Evolutionary conservation across 129 eudicot species (phyloP).

Genomic region (Lonicera japonica): DNA sequence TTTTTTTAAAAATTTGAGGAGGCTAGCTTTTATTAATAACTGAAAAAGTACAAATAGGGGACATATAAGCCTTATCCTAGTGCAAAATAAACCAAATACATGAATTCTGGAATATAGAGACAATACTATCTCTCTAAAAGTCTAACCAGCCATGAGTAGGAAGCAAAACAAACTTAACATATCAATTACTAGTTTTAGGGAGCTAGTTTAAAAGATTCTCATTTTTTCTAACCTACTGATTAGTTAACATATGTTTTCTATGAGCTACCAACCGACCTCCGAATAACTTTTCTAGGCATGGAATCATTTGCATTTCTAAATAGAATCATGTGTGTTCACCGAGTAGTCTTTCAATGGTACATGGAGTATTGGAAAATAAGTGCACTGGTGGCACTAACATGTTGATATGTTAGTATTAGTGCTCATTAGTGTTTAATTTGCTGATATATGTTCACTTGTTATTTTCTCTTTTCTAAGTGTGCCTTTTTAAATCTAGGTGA

Average conservation of each 20-base stretch:
- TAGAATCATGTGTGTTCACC: neutral
- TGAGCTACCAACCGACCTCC: neutral
- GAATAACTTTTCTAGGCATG: no score
- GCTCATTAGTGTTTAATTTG: neutral
- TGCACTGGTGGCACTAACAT: neutral
- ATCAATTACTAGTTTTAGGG: no score
- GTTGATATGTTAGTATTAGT: neutral
- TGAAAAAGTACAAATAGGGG: neutral
- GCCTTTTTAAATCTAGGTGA: neutral
- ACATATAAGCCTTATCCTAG: neutral
- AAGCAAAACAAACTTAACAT: no score
- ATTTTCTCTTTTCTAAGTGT: neutral
- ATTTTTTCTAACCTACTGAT: neutral
- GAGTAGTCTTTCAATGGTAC: neutral
- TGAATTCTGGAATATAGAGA: no score
- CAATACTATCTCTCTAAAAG: no score
- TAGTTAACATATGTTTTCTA: neutral
- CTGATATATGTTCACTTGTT: neutral
- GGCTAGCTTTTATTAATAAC: neutral
- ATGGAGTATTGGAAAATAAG: neutral
- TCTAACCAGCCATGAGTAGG: no score
- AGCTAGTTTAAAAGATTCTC: no score
- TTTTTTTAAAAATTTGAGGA: neutral
- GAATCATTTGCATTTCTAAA: neutral
- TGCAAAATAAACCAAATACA: neutral